A percentile compares a stretch with the other conserved stretches of the same genome.
These are phyloP conservation scores for Arachis monticola DNA, from an alignment of 331 rosid genomes.

Conservation along the genomic window DNA sequence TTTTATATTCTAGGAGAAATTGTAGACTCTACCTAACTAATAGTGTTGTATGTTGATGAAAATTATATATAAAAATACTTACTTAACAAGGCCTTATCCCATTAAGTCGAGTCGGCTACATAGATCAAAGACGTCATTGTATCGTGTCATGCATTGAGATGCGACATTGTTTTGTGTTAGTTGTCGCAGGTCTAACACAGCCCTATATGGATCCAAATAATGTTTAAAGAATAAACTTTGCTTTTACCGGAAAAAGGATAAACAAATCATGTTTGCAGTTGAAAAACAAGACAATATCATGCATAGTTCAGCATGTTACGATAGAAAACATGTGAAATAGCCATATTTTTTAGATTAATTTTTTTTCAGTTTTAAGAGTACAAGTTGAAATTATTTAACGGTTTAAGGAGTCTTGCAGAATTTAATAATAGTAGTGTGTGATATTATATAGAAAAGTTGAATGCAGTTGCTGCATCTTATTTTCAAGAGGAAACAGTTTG, in stretches of 20 bases:
- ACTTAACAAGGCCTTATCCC: too few species aligned
- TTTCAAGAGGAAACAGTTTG: neutral
- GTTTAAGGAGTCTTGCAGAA: neutral
- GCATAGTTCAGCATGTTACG: slow-evolving; percentile 2
- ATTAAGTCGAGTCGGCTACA: too few species aligned
- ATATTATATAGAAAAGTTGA: slow-evolving; percentile 7
- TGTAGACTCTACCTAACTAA: neutral
- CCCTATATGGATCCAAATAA: too few species aligned
- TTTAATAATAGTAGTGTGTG: neutral
- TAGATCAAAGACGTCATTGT: too few species aligned
- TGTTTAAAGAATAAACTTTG: too few species aligned
- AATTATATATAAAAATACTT: too few species aligned
- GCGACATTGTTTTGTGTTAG: too few species aligned
- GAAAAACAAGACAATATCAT: slow-evolving; percentile 14
- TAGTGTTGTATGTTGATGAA: too few species aligned
- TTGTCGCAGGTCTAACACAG: too few species aligned
- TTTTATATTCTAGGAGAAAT: slow-evolving; percentile 2
- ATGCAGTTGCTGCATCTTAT: slow-evolving; percentile 1
- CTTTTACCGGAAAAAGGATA: neutral
- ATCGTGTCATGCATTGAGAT: too few species aligned
- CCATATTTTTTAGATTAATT: neutral
- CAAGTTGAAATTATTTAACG: slow-evolving; percentile 15
- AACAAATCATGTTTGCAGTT: neutral
- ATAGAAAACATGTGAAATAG: slow-evolving; percentile 26
- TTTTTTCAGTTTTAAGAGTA: neutral